Conservation (phyloP, 192 early-diverging fungal genomes). For the Coemansia sp. region DNA sequence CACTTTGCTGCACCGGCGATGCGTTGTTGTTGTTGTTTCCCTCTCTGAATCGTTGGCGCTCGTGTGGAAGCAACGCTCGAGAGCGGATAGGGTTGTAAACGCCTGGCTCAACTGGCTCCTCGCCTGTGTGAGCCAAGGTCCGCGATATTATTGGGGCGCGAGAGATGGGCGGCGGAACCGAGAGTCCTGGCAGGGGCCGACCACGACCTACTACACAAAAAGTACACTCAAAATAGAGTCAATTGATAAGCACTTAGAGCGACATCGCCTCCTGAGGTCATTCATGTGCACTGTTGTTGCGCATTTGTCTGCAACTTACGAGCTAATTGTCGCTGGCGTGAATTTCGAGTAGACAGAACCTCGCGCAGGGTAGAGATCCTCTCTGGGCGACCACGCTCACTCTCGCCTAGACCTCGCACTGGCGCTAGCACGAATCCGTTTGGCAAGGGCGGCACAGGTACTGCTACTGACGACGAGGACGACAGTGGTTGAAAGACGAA, state of each 20-base stretch:
- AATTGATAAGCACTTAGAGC: neutral
- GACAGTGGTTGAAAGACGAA: neutral
- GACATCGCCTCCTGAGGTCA: neutral
- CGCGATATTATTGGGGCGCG: conserved; percentile 18
- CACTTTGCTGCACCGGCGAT: neutral
- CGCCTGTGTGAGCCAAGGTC: conserved; percentile 23
- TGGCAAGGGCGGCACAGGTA: conserved; percentile 26
- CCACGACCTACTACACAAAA: neutral
- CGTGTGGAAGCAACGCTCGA: conserved; percentile 42
- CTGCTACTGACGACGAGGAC: neutral
- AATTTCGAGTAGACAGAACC: conserved; percentile 30
- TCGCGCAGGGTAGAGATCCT: conserved; percentile 48
- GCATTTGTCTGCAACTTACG: conserved; percentile 19
- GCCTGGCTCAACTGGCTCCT: conserved; percentile 43
- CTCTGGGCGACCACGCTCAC: conserved; percentile 38
- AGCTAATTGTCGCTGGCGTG: conserved; percentile 19
- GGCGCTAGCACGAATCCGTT: conserved; percentile 36
- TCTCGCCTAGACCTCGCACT: conserved; percentile 14
- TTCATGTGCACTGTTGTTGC: no score
- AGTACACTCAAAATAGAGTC: neutral
- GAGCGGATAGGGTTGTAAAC: conserved; percentile 46
- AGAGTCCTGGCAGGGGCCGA: neutral
- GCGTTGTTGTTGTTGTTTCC: neutral
- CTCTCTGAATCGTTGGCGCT: conserved; percentile 18
- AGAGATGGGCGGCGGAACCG: conserved; percentile 3